Conservation (phyloP, 2,329 filamentous ascomycete species). For the Beauveria scarabaeidicola region DNA sequence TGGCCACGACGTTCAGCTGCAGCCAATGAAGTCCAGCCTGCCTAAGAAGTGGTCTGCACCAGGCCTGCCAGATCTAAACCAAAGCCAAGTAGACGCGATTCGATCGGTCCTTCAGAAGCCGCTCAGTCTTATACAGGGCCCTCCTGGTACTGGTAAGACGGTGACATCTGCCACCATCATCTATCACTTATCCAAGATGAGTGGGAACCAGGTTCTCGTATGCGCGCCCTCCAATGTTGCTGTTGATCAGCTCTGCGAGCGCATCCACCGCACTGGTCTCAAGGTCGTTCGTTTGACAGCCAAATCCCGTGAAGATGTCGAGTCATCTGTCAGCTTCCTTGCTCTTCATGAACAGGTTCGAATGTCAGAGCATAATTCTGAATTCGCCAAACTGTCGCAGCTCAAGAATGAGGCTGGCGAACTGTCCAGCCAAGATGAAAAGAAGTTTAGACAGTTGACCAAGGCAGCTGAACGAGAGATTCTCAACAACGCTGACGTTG, state of each 20-base stretch:
- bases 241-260: constrained; percentile 95
- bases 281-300: constrained; percentile 98
- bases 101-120: constrained; percentile 92
- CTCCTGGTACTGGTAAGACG: constrained; percentile 95
- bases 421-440: constrained; percentile 90
- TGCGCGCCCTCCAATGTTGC: constrained; percentile 98
- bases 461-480: constrained; percentile 93
- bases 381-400: constrained; percentile 84
- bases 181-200: constrained; percentile 93
- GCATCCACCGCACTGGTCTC: constrained; percentile 85
- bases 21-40: constrained; percentile 89
- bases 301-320: constrained; percentile 96
- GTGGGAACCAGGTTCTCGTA: constrained; percentile 87
- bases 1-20: constrained; percentile 87
- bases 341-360: constrained; percentile 95
- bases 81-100: constrained; percentile 91
- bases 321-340: constrained; percentile 94
- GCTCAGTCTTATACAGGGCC: constrained; percentile 90
- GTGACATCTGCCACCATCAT: constrained; percentile 98
- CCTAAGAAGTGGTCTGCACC: constrained; percentile 97
- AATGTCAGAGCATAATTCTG: constrained; percentile 93
- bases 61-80: constrained; percentile 87
- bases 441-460: constrained; percentile 95
- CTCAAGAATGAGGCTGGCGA: constrained; percentile 89
- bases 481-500: constrained; percentile 88